phyloP scores from a whole-genome alignment of 352 stramenopile genomes.

The Pythium graminicola region DNA sequence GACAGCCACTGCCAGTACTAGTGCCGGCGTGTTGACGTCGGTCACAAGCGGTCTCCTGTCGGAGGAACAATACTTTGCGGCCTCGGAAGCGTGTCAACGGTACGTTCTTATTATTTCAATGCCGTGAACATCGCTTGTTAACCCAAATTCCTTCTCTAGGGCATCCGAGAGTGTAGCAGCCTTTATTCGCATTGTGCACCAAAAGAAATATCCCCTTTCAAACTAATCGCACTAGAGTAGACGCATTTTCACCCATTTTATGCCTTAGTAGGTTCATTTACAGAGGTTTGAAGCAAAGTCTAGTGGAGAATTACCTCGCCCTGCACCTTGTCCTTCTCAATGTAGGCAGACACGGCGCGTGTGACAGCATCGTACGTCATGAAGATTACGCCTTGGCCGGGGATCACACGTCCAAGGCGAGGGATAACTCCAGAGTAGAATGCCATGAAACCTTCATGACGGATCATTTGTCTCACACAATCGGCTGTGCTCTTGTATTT shows the following conservation, averaged over 20 bases:
- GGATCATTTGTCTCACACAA: slow-evolving; percentile 88
- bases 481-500: slow-evolving; percentile 84
- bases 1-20: slow-evolving; percentile 54
- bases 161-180: slow-evolving; percentile 65
- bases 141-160: slow-evolving; percentile 20
- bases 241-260: neutral
- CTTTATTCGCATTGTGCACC: slow-evolving; percentile 72
- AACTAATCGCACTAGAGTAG: slow-evolving; percentile 2
- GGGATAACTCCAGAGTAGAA: slow-evolving; percentile 93
- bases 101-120: slow-evolving; percentile 22
- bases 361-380: slow-evolving; percentile 89
- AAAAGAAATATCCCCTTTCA: slow-evolving; percentile 52
- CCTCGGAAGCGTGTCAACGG: slow-evolving; percentile 71
- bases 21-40: slow-evolving; percentile 67
- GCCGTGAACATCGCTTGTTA: neutral
- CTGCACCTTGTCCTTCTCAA: slow-evolving; percentile 30
- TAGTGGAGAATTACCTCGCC: neutral
- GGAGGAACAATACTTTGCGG: slow-evolving; percentile 81
- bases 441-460: slow-evolving; percentile 78
- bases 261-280: neutral
- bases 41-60: slow-evolving; percentile 64
- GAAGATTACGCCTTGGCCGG: slow-evolving; percentile 97
- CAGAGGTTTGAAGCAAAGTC: too few relatives aligned
- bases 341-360: slow-evolving; percentile 39
- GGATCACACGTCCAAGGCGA: slow-evolving; percentile 90